These are phyloP conservation scores for Mucuna pruriens DNA, from an alignment of 306 rosid species.

Conservation along the genomic window DNA sequence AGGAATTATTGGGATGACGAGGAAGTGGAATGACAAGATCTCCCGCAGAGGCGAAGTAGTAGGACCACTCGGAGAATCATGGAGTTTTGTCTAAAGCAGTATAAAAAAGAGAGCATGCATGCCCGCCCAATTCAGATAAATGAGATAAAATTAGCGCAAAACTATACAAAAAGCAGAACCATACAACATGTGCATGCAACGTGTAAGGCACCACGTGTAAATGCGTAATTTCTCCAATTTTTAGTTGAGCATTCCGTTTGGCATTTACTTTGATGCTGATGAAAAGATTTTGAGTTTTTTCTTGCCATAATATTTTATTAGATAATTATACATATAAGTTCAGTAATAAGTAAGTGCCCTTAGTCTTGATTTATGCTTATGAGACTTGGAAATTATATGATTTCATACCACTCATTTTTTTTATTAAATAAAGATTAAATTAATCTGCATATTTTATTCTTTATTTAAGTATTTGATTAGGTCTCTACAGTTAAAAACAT, in stretches of 20 bases:
- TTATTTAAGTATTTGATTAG: no score
- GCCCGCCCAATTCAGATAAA: background rate
- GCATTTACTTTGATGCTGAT: conserved; percentile 6
- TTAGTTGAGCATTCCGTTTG: background rate
- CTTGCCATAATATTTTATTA: background rate
- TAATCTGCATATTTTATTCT: no score
- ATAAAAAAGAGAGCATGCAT: background rate
- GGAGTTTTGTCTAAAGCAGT: background rate
- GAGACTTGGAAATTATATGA: background rate
- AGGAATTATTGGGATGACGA: conserved; percentile 8
- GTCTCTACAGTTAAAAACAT: no score
- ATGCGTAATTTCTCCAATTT: background rate
- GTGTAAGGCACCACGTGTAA: background rate
- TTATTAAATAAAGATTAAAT: no score
- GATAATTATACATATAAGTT: background rate
- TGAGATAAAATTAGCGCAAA: background rate
- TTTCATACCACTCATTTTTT: background rate
- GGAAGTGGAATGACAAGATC: conserved; percentile 34
- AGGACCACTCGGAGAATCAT: background rate
- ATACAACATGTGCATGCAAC: conserved; percentile 13
- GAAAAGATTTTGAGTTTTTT: background rate
- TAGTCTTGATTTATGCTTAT: background rate
- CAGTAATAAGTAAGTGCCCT: background rate
- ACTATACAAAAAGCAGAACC: background rate
- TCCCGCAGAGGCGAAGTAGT: conserved; percentile 2